Evolutionary conservation across 345 rosid genomes (phyloP).

Genomic region (Odontarrhena argentea): DNA sequence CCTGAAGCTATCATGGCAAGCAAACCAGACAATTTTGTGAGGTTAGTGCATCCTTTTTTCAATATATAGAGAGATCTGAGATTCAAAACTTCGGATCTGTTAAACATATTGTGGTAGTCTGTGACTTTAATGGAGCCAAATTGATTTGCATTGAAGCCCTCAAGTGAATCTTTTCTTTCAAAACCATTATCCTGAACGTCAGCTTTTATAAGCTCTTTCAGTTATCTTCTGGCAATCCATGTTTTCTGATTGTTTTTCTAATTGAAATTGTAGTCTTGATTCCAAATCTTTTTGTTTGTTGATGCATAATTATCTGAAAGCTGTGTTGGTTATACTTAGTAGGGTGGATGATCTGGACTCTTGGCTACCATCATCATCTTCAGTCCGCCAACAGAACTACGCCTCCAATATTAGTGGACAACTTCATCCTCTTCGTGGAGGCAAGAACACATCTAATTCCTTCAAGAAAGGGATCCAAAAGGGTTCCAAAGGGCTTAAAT

Average conservation of each 20-base stretch:
- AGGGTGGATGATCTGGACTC: slow-evolving; percentile 95
- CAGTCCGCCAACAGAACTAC: slow-evolving; percentile 57
- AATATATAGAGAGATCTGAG: background rate
- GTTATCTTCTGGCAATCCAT: slow-evolving; percentile 3
- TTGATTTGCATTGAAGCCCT: background rate
- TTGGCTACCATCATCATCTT: slow-evolving; percentile 69
- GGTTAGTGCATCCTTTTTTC: slow-evolving; percentile 29
- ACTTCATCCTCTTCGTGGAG: slow-evolving; percentile 49
- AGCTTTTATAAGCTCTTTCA: background rate
- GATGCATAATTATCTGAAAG: slow-evolving; percentile 17
- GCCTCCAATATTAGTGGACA: slow-evolving; percentile 66
- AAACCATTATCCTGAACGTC: background rate
- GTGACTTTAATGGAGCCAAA: background rate
- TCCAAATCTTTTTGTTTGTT: slow-evolving; percentile 3
- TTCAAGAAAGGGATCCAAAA: slow-evolving; percentile 77
- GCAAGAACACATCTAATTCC: slow-evolving; percentile 61
- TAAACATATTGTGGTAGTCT: background rate
- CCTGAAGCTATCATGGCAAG: slow-evolving; percentile 34
- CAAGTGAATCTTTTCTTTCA: background rate
- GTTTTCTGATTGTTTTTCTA: slow-evolving; percentile 1
- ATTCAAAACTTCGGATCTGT: slow-evolving; percentile 1
- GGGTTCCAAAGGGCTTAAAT: slow-evolving; percentile 88
- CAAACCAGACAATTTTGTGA: slow-evolving; percentile 30
- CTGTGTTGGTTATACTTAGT: slow-evolving; percentile 20
- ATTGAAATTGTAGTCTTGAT: background rate